Percentiles rank a stretch among this genome's conserved stretches.
These are phyloP conservation scores for Cenchrus americanus DNA, from an alignment of 176 grass and related monocot species.

Conservation along the genomic window DNA sequence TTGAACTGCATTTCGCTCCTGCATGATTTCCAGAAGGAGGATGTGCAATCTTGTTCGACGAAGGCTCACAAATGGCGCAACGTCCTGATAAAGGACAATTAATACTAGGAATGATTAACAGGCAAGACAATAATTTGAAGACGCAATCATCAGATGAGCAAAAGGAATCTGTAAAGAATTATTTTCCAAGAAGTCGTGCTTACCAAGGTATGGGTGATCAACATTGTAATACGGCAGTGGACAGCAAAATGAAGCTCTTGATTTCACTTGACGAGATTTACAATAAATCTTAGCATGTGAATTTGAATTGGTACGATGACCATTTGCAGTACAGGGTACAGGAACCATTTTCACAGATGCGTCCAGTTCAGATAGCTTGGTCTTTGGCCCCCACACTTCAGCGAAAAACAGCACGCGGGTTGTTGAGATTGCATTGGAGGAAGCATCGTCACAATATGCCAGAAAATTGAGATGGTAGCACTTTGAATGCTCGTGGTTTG, in stretches of 20 bases:
- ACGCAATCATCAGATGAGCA: not conserved
- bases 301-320: not conserved
- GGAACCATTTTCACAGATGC: not conserved
- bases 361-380: not conserved
- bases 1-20: not conserved
- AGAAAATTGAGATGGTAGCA: constrained; percentile 32
- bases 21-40: constrained; percentile 12
- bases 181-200: constrained; percentile 10
- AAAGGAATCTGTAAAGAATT: not conserved
- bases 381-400: constrained; percentile 10
- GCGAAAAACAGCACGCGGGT: not conserved
- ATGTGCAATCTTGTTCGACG: constrained; percentile 14
- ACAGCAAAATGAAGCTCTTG: constrained; percentile 13
- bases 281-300: not conserved
- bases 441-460: constrained; percentile 2
- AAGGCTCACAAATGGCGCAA: constrained; percentile 1
- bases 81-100: constrained; percentile 12
- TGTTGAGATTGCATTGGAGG: not conserved
- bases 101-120: constrained; percentile 7
- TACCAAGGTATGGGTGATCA: constrained; percentile 18
- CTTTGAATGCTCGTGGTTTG: not conserved
- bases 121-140: not conserved
- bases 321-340: not conserved
- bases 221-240: constrained; percentile 21
- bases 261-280: constrained; percentile 1